A percentile compares a stretch with the other conserved stretches of the same genome.
phyloP scores from a whole-genome alignment of 345 rosid species.

The Linum tenue region DNA sequence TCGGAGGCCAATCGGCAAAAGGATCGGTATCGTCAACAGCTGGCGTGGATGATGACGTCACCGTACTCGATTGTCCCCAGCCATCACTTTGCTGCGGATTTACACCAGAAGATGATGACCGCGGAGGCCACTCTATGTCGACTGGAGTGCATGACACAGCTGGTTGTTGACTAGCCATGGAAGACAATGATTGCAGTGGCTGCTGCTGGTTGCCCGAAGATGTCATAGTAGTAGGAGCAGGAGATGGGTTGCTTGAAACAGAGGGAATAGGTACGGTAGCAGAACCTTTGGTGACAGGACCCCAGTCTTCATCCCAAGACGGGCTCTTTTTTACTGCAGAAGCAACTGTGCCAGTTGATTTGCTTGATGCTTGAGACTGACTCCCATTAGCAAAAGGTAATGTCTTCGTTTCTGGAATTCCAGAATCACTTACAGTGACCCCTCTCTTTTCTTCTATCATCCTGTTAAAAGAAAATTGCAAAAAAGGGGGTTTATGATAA shows the following conservation, averaged over 20 bases:
- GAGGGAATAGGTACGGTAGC: conserved; percentile 17
- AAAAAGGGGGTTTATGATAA: no score
- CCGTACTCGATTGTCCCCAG: conserved; percentile 33
- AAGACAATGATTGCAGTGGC: conserved; percentile 28
- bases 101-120: conserved; percentile 26
- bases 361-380: conserved; percentile 38
- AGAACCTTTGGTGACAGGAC: conserved; percentile 35
- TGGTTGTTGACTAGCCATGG: conserved; percentile 34
- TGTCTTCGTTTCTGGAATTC: conserved; percentile 44
- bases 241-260: conserved; percentile 10
- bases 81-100: conserved; percentile 23
- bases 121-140: conserved; percentile 92
- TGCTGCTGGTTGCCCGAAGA: conserved; percentile 9
- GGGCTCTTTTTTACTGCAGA: conserved; percentile 39
- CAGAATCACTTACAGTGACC: conserved; percentile 53
- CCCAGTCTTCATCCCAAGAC: conserved; percentile 95
- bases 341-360: conserved; percentile 38
- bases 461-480: conserved; percentile 25
- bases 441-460: conserved; percentile 85
- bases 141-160: conserved; percentile 56
- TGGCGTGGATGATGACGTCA: conserved; percentile 28
- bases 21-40: conserved; percentile 72
- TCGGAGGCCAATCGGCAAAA: conserved; percentile 88
- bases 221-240: not conserved
- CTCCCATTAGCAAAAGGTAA: conserved; percentile 34